Percentiles rank a stretch among this genome's conserved stretches.
Evolutionary conservation across 1,284 basidiomycete species (phyloP).

Genomic region (Trichosporon coremiiforme): DNA sequence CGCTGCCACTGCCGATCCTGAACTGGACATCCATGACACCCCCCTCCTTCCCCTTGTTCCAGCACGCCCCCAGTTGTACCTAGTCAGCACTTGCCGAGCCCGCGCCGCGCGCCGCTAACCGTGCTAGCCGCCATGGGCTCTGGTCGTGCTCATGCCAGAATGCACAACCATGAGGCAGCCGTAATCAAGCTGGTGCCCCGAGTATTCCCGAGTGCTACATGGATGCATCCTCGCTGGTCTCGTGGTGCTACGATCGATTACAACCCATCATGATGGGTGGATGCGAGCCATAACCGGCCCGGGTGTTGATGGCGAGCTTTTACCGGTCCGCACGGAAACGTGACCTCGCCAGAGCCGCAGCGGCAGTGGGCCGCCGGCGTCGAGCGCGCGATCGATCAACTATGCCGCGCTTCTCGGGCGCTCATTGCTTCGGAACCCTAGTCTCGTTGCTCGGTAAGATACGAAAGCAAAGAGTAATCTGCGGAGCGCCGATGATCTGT

Average conservation of each 20-base stretch:
- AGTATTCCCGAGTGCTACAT: conserved; percentile 11
- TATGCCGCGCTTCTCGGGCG: not conserved
- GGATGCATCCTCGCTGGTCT: not conserved
- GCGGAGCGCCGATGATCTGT: not conserved
- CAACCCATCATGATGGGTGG: no score
- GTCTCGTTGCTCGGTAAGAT: not conserved
- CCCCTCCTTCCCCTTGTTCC: not conserved
- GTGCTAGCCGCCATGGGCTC: conserved; percentile 16
- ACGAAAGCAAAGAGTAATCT: not conserved
- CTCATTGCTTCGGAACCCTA: not conserved
- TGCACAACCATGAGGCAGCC: not conserved
- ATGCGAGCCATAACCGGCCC: not conserved
- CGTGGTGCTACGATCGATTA: not conserved
- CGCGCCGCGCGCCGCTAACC: not conserved
- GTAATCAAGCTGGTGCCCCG: not conserved
- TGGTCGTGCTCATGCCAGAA: not conserved
- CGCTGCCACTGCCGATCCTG: conserved; percentile 16
- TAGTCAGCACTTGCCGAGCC: not conserved
- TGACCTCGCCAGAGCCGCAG: not conserved
- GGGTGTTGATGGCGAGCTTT: not conserved
- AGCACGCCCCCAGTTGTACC: not conserved
- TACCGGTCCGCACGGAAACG: conserved; percentile 10
- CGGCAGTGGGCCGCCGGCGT: not conserved
- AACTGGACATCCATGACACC: not conserved
- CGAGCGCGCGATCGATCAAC: not conserved